A percentile compares a stretch with the other conserved stretches of the same genome.
phyloP scores from a whole-genome alignment of 352 stramenopile species.

The Pythium apleroticum region DNA sequence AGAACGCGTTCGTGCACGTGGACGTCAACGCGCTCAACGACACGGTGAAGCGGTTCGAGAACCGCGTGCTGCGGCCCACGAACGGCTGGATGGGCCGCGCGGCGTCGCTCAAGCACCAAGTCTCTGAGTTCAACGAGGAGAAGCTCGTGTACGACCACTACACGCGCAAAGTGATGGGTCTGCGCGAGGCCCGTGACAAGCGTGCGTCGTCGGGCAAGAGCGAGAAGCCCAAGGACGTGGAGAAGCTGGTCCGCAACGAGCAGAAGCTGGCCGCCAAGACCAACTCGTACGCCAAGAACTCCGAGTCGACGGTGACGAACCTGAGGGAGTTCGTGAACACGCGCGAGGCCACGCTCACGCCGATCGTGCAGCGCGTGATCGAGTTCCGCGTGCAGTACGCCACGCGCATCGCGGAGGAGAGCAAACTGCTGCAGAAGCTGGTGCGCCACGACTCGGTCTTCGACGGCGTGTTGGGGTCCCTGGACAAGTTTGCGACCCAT shows the following conservation, averaged over 20 bases:
- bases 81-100: slow-evolving; percentile 59
- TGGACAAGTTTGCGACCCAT: slow-evolving; percentile 39
- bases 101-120: slow-evolving; percentile 42
- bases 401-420: slow-evolving; percentile 49
- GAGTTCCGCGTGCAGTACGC: slow-evolving; percentile 70
- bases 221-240: slow-evolving; percentile 74
- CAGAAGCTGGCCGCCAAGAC: slow-evolving; percentile 72
- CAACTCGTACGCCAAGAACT: slow-evolving; percentile 64
- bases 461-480: slow-evolving; percentile 41
- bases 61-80: slow-evolving; percentile 57
- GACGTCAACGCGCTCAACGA: slow-evolving; percentile 62
- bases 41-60: slow-evolving; percentile 50
- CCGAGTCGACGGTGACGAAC: slow-evolving; percentile 56
- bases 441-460: slow-evolving; percentile 41
- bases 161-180: slow-evolving; percentile 61
- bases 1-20: slow-evolving; percentile 54
- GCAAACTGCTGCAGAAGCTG: slow-evolving; percentile 49
- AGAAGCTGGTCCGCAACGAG: slow-evolving; percentile 82
- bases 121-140: slow-evolving; percentile 52
- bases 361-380: slow-evolving; percentile 62
- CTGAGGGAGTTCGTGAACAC: slow-evolving; percentile 61
- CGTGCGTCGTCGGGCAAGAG: slow-evolving; percentile 42
- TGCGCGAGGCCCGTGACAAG: slow-evolving; percentile 71
- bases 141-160: slow-evolving; percentile 83
- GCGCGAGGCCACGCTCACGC: slow-evolving; percentile 57